phyloP scores from a whole-genome alignment of 495 filamentous ascomycete species.

The Rostrohypoxylon terebratum region DNA sequence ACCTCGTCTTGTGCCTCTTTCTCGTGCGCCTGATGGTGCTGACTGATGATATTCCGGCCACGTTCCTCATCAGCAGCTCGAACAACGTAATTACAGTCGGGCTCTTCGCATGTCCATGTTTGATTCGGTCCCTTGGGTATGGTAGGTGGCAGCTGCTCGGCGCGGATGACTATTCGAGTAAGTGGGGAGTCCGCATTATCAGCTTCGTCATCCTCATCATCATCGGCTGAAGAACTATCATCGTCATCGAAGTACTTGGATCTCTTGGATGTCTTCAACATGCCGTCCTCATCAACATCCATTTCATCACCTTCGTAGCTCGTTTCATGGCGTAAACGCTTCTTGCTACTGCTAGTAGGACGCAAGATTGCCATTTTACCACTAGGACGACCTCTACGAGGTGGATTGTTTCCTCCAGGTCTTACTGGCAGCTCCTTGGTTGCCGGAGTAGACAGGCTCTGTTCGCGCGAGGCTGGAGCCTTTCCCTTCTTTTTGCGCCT shows the following conservation, averaged over 20 bases:
- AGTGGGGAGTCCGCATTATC: constrained; percentile 37
- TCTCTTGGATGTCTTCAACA: constrained; percentile 52
- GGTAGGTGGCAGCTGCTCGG: constrained; percentile 60
- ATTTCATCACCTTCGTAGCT: constrained; percentile 49
- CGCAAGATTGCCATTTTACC: constrained; percentile 54
- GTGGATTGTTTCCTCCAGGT: constrained; percentile 32
- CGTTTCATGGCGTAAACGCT: constrained; percentile 46
- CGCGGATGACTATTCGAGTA: constrained; percentile 54
- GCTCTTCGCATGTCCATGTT: constrained; percentile 76
- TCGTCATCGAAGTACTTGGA: constrained; percentile 45
- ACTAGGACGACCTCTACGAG: constrained; percentile 41
- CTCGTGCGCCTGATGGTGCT: constrained; percentile 76
- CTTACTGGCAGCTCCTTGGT: constrained; percentile 42
- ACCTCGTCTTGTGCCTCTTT: constrained; percentile 69
- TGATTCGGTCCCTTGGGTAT: constrained; percentile 67
- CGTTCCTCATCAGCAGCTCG: constrained; percentile 67
- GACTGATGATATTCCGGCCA: constrained; percentile 68
- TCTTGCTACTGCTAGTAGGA: constrained; percentile 49
- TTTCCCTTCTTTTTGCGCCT: constrained; percentile 48
- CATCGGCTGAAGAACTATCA: constrained; percentile 46
- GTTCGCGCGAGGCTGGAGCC: constrained; percentile 11
- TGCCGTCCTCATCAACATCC: constrained; percentile 48
- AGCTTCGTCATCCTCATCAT: constrained; percentile 56
- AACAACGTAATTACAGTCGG: constrained; percentile 73
- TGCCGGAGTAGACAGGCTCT: constrained; percentile 9